These are phyloP conservation scores for Marsdenia floribunda DNA, from an alignment of 257 asterid genomes.

Conservation along the genomic window DNA sequence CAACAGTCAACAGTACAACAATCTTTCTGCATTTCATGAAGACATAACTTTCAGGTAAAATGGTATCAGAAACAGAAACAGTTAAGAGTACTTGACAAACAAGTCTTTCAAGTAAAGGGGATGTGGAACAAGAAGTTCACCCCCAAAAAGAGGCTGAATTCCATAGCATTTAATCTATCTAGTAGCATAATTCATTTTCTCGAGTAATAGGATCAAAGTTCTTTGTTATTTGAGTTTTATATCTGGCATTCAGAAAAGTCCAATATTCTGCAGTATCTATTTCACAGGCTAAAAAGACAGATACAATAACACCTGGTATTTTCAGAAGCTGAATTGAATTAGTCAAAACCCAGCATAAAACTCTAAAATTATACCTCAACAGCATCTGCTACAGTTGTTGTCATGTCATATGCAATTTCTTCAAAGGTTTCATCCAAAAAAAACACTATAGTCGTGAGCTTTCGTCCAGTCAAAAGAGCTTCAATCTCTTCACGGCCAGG, in stretches of 20 bases:
- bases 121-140: background rate
- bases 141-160: background rate
- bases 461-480: conserved; percentile 86
- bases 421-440: conserved; percentile 98
- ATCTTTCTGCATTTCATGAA: background rate
- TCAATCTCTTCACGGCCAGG: conserved; percentile 97
- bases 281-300: background rate
- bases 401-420: conserved; percentile 93
- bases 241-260: background rate
- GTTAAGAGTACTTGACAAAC: background rate
- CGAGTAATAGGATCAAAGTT: background rate
- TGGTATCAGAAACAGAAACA: background rate
- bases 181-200: background rate
- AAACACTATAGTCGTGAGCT: conserved; percentile 90
- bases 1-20: background rate
- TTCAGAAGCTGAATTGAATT: background rate
- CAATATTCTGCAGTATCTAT: background rate
- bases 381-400: conserved; percentile 93
- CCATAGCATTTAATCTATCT: background rate
- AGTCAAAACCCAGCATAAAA: background rate
- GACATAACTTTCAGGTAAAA: background rate
- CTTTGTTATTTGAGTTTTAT: background rate
- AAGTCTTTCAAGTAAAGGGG: background rate
- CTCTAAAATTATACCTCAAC: conserved; percentile 62
- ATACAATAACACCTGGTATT: background rate